Percentiles rank a stretch among this genome's conserved stretches.
These are phyloP conservation scores for Dactylellina haptotyla DNA, from an alignment of 2,329 filamentous ascomycete genomes.

Conservation along the genomic window DNA sequence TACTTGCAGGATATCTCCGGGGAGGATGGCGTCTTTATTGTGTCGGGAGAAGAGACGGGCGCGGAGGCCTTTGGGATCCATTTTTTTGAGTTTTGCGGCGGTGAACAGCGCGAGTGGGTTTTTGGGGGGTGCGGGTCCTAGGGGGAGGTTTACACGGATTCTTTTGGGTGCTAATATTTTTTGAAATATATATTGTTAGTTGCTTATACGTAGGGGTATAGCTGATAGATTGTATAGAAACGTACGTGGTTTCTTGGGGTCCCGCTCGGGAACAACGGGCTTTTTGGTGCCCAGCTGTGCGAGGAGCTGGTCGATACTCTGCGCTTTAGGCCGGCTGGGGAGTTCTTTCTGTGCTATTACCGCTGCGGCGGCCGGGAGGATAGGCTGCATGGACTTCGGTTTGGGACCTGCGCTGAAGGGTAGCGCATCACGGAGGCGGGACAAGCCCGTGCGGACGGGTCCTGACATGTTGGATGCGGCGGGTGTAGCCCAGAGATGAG, in stretches of 20 bases:
- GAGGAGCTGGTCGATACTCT: constrained; percentile 28
- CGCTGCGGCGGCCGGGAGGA: constrained; percentile 5
- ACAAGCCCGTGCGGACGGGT: constrained; percentile 21
- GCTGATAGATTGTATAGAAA: background rate
- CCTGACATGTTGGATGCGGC: constrained; percentile 12
- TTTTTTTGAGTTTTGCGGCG: constrained; percentile 73
- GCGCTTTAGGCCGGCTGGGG: background rate
- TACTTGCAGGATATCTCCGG: constrained; percentile 91
- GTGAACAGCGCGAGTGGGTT: constrained; percentile 76
- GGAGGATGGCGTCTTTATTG: constrained; percentile 80
- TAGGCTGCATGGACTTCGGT: constrained; percentile 16
- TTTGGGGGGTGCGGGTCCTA: constrained; percentile 68
- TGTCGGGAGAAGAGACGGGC: constrained; percentile 80
- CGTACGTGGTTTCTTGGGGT: constrained; percentile 27
- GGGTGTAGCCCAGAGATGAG: background rate
- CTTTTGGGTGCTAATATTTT: constrained; percentile 60
- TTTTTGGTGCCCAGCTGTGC: constrained; percentile 34
- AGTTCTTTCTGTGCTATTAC: background rate
- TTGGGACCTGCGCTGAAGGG: constrained; percentile 9
- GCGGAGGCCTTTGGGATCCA: constrained; percentile 87
- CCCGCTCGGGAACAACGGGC: background rate
- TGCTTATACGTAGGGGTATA: background rate
- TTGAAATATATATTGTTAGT: background rate
- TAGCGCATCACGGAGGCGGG: constrained; percentile 24
- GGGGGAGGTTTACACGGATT: constrained; percentile 65